phyloP scores from a whole-genome alignment of 2,329 filamentous ascomycete species.

The Clonostachys solani region DNA sequence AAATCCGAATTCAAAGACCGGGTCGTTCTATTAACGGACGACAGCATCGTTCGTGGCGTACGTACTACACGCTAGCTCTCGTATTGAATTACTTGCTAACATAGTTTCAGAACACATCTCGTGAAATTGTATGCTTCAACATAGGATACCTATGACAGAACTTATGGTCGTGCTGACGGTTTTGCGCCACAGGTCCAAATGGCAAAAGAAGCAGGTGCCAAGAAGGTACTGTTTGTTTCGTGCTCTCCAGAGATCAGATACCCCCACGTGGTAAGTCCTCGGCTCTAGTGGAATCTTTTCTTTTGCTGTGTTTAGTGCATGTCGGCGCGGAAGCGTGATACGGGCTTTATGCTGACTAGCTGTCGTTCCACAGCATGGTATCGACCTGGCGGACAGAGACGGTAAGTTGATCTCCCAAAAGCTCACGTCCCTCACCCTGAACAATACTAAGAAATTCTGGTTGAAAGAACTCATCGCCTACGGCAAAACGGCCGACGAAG shows the following conservation, averaged over 20 bases:
- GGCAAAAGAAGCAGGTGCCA: constrained; percentile 79
- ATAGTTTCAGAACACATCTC: constrained; percentile 35
- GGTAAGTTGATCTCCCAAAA: constrained; percentile 10
- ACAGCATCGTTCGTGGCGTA: constrained; percentile 77
- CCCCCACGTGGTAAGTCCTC: constrained; percentile 72
- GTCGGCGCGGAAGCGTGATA: neutral
- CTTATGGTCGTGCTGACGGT: neutral
- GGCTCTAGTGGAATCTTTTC: neutral
- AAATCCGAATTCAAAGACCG: constrained; percentile 77
- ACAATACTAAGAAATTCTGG: neutral
- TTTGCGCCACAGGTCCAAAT: constrained; percentile 41
- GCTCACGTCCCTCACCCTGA: neutral
- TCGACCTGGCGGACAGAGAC: constrained; percentile 37
- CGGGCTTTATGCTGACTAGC: neutral
- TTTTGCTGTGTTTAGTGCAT: too few species aligned
- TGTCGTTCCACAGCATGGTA: constrained; percentile 29
- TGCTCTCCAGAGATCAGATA: constrained; percentile 81
- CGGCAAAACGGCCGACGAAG: constrained; percentile 29
- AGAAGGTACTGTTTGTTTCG: constrained; percentile 76
- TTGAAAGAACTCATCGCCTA: constrained; percentile 33
- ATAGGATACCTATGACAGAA: neutral
- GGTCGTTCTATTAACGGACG: constrained; percentile 81
- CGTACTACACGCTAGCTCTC: neutral
- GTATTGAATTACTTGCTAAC: neutral
- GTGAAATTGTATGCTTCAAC: constrained; percentile 59